A percentile compares a stretch with the other conserved stretches of the same genome.
phyloP scores from a whole-genome alignment of 495 filamentous ascomycete genomes.

The Penicillium canariense region DNA sequence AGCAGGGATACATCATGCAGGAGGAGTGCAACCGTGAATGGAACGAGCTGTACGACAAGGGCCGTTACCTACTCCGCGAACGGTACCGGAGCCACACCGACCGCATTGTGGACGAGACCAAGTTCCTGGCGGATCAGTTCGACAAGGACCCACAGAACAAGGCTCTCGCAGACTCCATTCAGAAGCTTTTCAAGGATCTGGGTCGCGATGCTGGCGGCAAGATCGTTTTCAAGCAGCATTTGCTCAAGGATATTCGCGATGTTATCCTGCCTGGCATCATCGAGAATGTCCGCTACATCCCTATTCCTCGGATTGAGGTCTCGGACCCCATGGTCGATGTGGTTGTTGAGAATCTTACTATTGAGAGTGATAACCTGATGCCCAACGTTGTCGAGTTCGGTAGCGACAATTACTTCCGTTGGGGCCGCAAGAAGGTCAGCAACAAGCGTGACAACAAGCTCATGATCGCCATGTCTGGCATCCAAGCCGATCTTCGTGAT shows the following conservation, averaged over 20 bases:
- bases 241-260: constrained; percentile 82
- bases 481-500: constrained; percentile 67
- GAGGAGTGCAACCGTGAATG: constrained; percentile 80
- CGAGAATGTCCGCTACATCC: constrained; percentile 87
- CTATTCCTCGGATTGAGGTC: constrained; percentile 92
- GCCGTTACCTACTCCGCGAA: constrained; percentile 82
- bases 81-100: constrained; percentile 87
- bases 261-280: constrained; percentile 84
- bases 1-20: constrained; percentile 88
- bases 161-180: constrained; percentile 67
- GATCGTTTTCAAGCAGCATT: constrained; percentile 83
- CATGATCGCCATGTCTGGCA: constrained; percentile 78
- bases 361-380: constrained; percentile 96
- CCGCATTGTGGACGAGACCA: constrained; percentile 82
- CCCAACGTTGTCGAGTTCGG: constrained; percentile 90
- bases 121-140: constrained; percentile 86
- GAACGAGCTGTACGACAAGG: constrained; percentile 80
- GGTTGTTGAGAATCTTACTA: constrained; percentile 86
- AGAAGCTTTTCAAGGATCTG: constrained; percentile 85
- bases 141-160: constrained; percentile 83
- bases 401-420: constrained; percentile 93
- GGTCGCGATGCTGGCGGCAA: constrained; percentile 84
- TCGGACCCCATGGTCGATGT: constrained; percentile 82
- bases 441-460: constrained; percentile 78
- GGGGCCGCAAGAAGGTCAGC: constrained; percentile 80